A percentile compares a stretch with the other conserved stretches of the same genome.
These are phyloP conservation scores for Delphinella strobiligena DNA, from an alignment of 2,329 filamentous ascomycete genomes.

Conservation along the genomic window DNA sequence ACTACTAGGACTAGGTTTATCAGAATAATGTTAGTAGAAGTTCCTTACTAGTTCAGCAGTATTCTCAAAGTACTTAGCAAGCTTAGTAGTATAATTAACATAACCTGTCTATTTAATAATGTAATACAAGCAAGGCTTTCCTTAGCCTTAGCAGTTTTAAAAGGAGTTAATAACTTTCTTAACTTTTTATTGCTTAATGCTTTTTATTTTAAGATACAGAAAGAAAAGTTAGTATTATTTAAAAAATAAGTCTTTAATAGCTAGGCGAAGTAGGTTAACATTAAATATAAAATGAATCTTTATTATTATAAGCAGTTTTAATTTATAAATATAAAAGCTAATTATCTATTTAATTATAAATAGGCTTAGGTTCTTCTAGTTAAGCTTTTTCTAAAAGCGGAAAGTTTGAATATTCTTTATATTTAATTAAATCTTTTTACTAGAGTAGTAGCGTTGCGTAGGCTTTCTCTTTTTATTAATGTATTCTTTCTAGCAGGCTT, in stretches of 20 bases:
- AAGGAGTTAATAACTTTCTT: background rate
- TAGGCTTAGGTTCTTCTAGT: constrained; percentile 1
- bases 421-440: background rate
- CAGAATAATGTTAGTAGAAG: background rate
- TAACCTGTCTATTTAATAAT: constrained; percentile 1
- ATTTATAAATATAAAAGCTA: background rate
- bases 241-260: constrained; percentile 1
- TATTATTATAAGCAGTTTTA: constrained; percentile 1
- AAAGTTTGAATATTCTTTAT: background rate
- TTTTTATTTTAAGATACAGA: background rate
- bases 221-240: background rate
- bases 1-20: constrained; percentile 2
- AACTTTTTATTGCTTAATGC: constrained; percentile 1
- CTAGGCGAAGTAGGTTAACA: background rate
- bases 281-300: constrained; percentile 3
- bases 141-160: background rate
- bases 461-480: background rate
- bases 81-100: constrained; percentile 1
- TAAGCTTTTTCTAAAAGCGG: background rate
- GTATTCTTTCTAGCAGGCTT: background rate
- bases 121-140: background rate
- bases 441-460: background rate
- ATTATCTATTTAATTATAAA: constrained; percentile 4
- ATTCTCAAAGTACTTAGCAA: background rate
- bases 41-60: background rate